Conservation (phyloP, 768 basidiomycete species). For the Astraeus odoratus region DNA sequence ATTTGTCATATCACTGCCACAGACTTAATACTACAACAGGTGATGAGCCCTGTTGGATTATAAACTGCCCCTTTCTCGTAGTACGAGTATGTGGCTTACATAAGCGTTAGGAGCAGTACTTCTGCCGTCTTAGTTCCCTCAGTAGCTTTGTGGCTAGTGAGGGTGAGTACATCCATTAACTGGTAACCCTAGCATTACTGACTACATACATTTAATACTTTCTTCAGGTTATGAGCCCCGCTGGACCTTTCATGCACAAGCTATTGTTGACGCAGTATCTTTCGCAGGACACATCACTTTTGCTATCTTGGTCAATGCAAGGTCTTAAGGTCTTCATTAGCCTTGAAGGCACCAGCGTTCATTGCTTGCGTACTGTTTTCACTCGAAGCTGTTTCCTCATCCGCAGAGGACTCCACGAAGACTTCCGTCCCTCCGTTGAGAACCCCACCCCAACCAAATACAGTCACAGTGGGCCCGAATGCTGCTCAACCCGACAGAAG, state of each 20-base stretch:
- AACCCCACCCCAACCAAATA: background rate
- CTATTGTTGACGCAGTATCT: constrained; percentile 72
- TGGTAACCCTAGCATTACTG: too few species aligned
- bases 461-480: constrained; percentile 7
- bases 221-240: too few species aligned
- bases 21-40: too few species aligned
- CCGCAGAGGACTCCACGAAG: constrained; percentile 46
- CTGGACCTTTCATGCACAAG: constrained; percentile 78
- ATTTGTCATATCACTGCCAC: too few species aligned
- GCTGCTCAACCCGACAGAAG: constrained; percentile 8
- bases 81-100: too few species aligned
- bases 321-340: constrained; percentile 73
- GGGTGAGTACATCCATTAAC: too few species aligned
- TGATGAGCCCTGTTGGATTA: too few species aligned
- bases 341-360: constrained; percentile 80
- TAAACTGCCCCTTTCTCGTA: too few species aligned
- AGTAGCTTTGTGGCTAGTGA: too few species aligned
- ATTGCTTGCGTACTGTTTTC: constrained; percentile 73
- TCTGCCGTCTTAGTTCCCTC: too few species aligned
- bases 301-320: constrained; percentile 77
- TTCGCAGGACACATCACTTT: constrained; percentile 89
- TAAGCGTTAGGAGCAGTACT: too few species aligned
- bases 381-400: constrained; percentile 64
- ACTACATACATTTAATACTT: too few species aligned
- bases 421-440: constrained; percentile 18